Evolutionary conservation across 139 green algal species (phyloP).

Genomic region (Monoraphidium neglectum): DNA sequence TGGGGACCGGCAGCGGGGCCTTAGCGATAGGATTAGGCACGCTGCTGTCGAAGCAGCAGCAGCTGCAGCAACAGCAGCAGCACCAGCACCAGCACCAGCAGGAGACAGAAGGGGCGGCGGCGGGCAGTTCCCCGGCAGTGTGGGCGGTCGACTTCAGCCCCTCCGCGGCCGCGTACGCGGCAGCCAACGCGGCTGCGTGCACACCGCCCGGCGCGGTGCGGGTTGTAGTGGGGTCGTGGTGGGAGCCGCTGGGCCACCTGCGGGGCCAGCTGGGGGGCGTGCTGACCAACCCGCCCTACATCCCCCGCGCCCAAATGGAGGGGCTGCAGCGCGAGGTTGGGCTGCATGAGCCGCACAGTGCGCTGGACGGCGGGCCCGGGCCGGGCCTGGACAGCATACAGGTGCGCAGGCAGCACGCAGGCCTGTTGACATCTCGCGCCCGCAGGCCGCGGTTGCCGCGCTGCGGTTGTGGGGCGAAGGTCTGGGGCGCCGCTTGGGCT

Average conservation of each 20-base stretch:
- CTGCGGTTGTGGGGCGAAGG: no score
- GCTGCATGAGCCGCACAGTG: constrained; percentile 79
- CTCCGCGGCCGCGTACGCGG: constrained; percentile 50
- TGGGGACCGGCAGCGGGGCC: constrained; percentile 92
- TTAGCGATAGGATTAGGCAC: constrained; percentile 77
- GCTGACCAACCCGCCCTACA: constrained; percentile 95
- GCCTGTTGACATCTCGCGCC: no score
- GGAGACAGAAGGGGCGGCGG: neutral
- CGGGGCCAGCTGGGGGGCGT: constrained; percentile 70
- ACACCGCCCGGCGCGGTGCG: constrained; percentile 20
- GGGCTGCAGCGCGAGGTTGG: constrained; percentile 78
- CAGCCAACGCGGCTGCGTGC: constrained; percentile 56
- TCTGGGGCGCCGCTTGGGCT: no score
- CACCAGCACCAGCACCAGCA: neutral
- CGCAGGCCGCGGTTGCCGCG: no score
- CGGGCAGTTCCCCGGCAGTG: constrained; percentile 30
- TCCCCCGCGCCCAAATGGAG: constrained; percentile 63
- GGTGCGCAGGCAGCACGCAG: constrained; percentile 7
- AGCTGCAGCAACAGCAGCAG: neutral
- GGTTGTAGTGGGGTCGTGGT: constrained; percentile 74
- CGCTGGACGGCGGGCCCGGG: constrained; percentile 80
- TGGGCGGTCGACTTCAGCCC: constrained; percentile 69
- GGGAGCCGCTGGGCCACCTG: constrained; percentile 54
- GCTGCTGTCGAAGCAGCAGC: constrained; percentile 39
- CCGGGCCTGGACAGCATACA: constrained; percentile 64